These are phyloP conservation scores for Myrmaecium sp. DNA, from an alignment of 2,329 filamentous ascomycete genomes.

Conservation along the genomic window DNA sequence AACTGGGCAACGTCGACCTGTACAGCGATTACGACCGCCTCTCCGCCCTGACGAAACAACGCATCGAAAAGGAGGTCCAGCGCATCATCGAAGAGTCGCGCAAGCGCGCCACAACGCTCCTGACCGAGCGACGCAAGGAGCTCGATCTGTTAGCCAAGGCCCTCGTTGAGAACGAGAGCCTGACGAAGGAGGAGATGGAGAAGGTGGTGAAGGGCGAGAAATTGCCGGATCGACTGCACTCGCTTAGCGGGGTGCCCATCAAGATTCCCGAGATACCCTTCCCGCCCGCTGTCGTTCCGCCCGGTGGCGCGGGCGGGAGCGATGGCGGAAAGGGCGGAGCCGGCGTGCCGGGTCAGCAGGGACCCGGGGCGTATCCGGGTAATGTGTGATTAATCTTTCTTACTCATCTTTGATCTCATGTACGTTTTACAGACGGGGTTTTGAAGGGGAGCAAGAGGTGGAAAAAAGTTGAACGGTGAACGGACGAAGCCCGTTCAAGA, in stretches of 20 bases:
- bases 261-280: slow-evolving; percentile 42
- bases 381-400: no score
- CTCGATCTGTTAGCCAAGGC: slow-evolving; percentile 78
- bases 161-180: slow-evolving; percentile 83
- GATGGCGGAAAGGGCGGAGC: no score
- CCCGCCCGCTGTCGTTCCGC: slow-evolving; percentile 5
- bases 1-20: slow-evolving; percentile 81
- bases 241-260: slow-evolving; percentile 41
- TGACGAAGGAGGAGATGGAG: slow-evolving; percentile 77
- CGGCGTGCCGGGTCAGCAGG: no score
- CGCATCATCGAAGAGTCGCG: slow-evolving; percentile 69
- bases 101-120: slow-evolving; percentile 50
- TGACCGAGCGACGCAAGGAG: slow-evolving; percentile 63
- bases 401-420: no score
- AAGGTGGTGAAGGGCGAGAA: slow-evolving; percentile 79
- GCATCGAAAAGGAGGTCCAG: slow-evolving; percentile 80
- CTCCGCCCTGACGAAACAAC: slow-evolving; percentile 69
- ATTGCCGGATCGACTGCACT: slow-evolving; percentile 49
- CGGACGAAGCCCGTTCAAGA: no score
- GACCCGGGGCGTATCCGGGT: no score
- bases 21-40: slow-evolving; percentile 62
- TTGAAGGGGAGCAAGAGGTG: no score
- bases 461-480: no score
- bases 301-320: no score
- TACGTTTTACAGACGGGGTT: no score